phyloP scores from a whole-genome alignment of 2,329 filamentous ascomycete species.

The Dothideomycetes sp. region DNA sequence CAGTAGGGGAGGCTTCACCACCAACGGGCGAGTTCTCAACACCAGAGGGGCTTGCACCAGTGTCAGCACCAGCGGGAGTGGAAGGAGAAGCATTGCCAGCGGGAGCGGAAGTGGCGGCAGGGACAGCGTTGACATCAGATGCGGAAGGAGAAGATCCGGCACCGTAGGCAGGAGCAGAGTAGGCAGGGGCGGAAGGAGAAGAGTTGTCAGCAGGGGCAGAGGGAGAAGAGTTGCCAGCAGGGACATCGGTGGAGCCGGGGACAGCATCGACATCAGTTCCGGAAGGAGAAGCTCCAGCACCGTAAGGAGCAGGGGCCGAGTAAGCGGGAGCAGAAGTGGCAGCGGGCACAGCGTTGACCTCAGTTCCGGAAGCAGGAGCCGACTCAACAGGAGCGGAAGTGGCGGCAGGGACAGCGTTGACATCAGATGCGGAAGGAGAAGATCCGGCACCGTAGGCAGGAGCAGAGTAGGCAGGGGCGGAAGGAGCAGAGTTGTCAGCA shows the following conservation, averaged over 20 bases:
- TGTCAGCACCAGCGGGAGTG: not conserved
- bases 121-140: not conserved
- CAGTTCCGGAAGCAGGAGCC: constrained; percentile 3
- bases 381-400: constrained; percentile 10
- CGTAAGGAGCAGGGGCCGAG: constrained; percentile 25
- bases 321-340: constrained; percentile 1
- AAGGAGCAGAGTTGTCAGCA: not conserved
- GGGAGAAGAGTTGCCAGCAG: no score
- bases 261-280: constrained; percentile 27
- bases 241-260: constrained; percentile 26
- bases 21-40: not conserved
- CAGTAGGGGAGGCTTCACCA: not conserved
- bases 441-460: not conserved
- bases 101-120: not conserved
- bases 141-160: not conserved
- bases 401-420: constrained; percentile 2
- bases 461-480: not conserved
- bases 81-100: not conserved
- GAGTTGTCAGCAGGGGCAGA: no score
- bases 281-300: constrained; percentile 34
- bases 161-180: not conserved
- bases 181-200: not conserved
- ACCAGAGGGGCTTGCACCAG: not conserved
- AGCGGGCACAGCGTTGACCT: constrained; percentile 12
- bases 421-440: not conserved